These are phyloP conservation scores for Fusarium nurragi DNA, from an alignment of 2,329 filamentous ascomycete species.

Conservation along the genomic window DNA sequence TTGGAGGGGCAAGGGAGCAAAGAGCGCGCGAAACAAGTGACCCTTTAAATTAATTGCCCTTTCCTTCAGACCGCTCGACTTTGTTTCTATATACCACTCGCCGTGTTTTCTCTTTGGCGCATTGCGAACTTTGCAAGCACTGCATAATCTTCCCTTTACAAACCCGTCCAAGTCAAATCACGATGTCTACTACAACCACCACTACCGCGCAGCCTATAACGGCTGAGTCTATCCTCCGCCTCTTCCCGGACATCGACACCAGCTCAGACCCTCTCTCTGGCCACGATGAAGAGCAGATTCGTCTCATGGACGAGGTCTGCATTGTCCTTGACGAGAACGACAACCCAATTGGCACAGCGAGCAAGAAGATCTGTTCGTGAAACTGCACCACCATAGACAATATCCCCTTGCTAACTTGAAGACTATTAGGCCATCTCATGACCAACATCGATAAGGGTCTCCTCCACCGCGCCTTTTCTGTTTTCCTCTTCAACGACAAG, in stretches of 20 bases:
- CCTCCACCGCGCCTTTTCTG: constrained; percentile 95
- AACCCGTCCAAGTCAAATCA: constrained; percentile 16
- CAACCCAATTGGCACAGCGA: constrained; percentile 90
- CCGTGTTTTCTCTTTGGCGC: not conserved
- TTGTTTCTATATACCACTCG: constrained; percentile 5
- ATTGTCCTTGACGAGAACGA: constrained; percentile 96
- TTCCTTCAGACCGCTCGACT: constrained; percentile 34
- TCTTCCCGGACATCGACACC: constrained; percentile 86
- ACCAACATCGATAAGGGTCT: constrained; percentile 97
- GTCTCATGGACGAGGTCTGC: constrained; percentile 98
- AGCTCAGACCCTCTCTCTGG: constrained; percentile 81
- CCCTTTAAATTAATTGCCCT: constrained; percentile 40
- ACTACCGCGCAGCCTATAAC: constrained; percentile 72
- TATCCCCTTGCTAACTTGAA: constrained; percentile 23
- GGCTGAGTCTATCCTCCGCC: constrained; percentile 82
- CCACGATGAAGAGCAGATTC: constrained; percentile 97
- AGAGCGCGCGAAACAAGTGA: constrained; percentile 30
- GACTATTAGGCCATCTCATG: constrained; percentile 86
- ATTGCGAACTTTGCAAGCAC: constrained; percentile 1
- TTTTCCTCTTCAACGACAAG: constrained; percentile 95
- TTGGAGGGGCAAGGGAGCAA: constrained; percentile 42
- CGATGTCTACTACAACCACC: constrained; percentile 52
- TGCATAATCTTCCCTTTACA: not conserved
- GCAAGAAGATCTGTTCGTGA: constrained; percentile 95
- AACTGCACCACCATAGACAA: not conserved